These are phyloP conservation scores for Sherardia arvensis DNA, from an alignment of 257 asterid genomes.

Conservation along the genomic window DNA sequence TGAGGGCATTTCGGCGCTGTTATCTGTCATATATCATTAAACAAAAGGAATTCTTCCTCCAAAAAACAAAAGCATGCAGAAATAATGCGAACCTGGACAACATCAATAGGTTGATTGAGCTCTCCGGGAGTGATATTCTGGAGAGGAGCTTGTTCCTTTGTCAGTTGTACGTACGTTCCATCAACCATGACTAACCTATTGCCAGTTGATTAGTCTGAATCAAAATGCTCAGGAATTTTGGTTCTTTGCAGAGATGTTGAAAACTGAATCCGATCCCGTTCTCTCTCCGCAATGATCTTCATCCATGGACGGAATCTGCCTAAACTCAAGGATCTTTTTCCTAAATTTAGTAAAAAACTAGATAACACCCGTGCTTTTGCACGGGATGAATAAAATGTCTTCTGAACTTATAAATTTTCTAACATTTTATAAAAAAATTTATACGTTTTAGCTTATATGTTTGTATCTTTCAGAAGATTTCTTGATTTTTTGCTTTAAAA, in stretches of 20 bases:
- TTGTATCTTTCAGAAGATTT: too few species aligned
- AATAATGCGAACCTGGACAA: constrained; percentile 37
- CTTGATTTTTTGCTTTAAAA: too few species aligned
- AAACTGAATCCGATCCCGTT: background rate
- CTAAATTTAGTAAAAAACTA: background rate
- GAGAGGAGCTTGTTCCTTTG: constrained; percentile 40
- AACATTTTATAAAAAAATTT: too few species aligned
- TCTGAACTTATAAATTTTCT: too few species aligned
- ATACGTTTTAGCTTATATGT: too few species aligned
- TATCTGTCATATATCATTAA: constrained; percentile 36
- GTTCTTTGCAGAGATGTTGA: background rate
- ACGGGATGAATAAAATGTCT: too few species aligned
- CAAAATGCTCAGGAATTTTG: background rate
- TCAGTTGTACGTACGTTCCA: constrained; percentile 46
- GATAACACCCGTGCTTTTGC: too few species aligned
- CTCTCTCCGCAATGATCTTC: background rate
- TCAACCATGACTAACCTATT: background rate
- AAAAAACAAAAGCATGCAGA: too few species aligned
- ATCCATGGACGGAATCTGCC: background rate
- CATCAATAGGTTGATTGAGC: constrained; percentile 64
- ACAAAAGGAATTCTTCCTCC: too few species aligned
- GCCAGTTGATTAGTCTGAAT: background rate
- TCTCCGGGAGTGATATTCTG: constrained; percentile 70
- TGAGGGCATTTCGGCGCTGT: constrained; percentile 54
- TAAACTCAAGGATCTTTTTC: background rate